Percentiles rank a stretch among this genome's conserved stretches.
phyloP scores from a whole-genome alignment of 1,139 yeast species.

The Geotrichum klebahnii region DNA sequence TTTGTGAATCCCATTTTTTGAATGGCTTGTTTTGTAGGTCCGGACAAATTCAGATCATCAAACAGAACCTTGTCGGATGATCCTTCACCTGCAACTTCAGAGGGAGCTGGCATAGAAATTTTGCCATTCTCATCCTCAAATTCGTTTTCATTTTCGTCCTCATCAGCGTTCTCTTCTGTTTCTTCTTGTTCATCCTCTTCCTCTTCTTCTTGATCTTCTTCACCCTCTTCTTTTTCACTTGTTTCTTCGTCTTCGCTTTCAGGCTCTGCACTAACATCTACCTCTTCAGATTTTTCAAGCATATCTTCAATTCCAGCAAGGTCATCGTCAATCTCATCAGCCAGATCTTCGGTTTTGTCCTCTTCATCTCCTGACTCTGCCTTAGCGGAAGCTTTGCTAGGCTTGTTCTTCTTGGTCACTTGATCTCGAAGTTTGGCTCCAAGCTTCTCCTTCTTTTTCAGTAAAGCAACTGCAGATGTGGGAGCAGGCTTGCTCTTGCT shows the following conservation, averaged over 20 bases:
- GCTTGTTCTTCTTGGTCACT: slow-evolving; percentile 3
- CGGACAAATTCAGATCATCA: slow-evolving; percentile 65
- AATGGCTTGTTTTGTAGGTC: slow-evolving; percentile 75
- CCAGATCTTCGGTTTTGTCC: slow-evolving; percentile 26
- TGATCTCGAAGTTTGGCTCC: slow-evolving; percentile 1
- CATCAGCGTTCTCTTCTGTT: slow-evolving; percentile 25
- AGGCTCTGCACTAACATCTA: slow-evolving; percentile 26
- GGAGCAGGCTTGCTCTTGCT: slow-evolving; percentile 10
- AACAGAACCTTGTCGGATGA: slow-evolving; percentile 37
- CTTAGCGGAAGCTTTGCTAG: not conserved
- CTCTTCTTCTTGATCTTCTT: slow-evolving; percentile 28
- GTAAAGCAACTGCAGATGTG: not conserved
- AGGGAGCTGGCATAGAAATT: slow-evolving; percentile 31
- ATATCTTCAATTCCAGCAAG: slow-evolving; percentile 29
- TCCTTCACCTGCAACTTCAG: slow-evolving; percentile 21
- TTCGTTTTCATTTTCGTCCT: slow-evolving; percentile 27
- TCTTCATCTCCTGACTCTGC: slow-evolving; percentile 14
- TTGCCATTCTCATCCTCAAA: slow-evolving; percentile 26
- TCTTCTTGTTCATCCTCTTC: slow-evolving; percentile 27
- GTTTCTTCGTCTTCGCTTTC: slow-evolving; percentile 29
- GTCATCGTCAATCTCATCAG: slow-evolving; percentile 31
- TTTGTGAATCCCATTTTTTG: slow-evolving; percentile 79
- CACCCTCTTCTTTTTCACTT: slow-evolving; percentile 28
- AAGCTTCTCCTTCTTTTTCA: slow-evolving; percentile 7
- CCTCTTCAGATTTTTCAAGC: slow-evolving; percentile 26